Evolutionary conservation across 306 rosid species (phyloP).

Genomic region (Prunus kanzakura): DNA sequence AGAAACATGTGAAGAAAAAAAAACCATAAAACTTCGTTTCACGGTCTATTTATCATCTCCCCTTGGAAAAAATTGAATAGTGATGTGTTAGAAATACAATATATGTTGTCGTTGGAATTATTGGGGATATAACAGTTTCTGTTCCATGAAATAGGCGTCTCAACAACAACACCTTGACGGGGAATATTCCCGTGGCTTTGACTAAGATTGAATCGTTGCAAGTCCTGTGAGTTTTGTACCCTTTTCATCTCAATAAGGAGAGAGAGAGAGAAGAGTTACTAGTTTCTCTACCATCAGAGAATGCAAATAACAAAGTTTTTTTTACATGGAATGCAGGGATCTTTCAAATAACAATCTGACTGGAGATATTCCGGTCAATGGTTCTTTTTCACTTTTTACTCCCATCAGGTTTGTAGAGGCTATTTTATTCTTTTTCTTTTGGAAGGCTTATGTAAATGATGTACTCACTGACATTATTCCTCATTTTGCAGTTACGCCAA

Average conservation of each 20-base stretch:
- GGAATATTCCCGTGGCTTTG: conserved; percentile 56
- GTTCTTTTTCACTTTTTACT: conserved; percentile 84
- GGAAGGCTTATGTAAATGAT: neutral
- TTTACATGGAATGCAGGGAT: conserved; percentile 59
- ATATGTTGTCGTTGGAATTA: neutral
- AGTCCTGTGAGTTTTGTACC: conserved; percentile 80
- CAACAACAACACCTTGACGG: conserved; percentile 77
- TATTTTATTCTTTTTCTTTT: conserved; percentile 5
- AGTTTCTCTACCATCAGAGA: conserved; percentile 13
- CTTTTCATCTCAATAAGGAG: conserved; percentile 9
- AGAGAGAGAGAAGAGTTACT: conserved; percentile 1
- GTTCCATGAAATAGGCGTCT: conserved; percentile 74
- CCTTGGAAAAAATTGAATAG: neutral
- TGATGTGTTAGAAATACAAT: neutral
- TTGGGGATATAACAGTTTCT: conserved; percentile 33
- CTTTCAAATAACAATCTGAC: conserved; percentile 64
- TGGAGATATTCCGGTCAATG: conserved; percentile 65
- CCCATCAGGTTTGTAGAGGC: conserved; percentile 69
- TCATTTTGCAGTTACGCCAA: conserved; percentile 57
- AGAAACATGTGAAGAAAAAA: neutral
- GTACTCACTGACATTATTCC: conserved; percentile 18
- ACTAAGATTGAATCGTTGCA: conserved; percentile 53
- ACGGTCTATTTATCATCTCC: conserved; percentile 11
- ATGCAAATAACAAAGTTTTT: conserved; percentile 27
- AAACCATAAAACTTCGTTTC: neutral